Evolutionary conservation across 768 basidiomycete genomes (phyloP).

Genomic region (Udeniomyces megalosporus): DNA sequence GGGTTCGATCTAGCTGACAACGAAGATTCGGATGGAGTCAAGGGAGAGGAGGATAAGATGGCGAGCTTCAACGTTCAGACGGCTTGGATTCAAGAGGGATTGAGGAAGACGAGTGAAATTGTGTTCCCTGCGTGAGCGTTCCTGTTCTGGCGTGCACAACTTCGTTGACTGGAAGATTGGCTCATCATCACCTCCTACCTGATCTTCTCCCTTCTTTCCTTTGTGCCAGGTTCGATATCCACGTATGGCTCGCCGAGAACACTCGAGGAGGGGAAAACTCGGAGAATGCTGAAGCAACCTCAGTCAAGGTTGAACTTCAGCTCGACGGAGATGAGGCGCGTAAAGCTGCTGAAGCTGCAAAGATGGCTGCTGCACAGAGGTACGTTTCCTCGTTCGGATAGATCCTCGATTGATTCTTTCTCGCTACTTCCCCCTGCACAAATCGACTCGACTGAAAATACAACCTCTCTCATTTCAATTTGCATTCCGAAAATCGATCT

Average conservation of each 20-base stretch:
- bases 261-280: constrained; percentile 21
- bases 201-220: neutral
- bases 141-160: neutral
- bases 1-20: constrained; percentile 70
- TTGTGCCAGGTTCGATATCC: constrained; percentile 54
- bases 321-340: constrained; percentile 81
- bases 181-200: neutral
- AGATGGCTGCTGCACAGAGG: constrained; percentile 67
- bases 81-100: constrained; percentile 65
- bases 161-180: neutral
- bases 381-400: constrained; percentile 20
- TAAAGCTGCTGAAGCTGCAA: constrained; percentile 51
- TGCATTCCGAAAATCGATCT: no score
- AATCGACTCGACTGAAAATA: no score
- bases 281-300: constrained; percentile 36
- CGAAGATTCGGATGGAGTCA: constrained; percentile 69
- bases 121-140: constrained; percentile 54
- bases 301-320: constrained; percentile 49
- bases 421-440: no score
- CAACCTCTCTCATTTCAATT: no score
- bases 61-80: constrained; percentile 86
- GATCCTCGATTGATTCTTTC: no score
- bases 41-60: constrained; percentile 84
- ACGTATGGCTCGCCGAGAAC: constrained; percentile 46
- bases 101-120: constrained; percentile 80